Base-by-base conservation (phyloP, 140 eudicot species). In the Anethum foeniculum region DNA sequence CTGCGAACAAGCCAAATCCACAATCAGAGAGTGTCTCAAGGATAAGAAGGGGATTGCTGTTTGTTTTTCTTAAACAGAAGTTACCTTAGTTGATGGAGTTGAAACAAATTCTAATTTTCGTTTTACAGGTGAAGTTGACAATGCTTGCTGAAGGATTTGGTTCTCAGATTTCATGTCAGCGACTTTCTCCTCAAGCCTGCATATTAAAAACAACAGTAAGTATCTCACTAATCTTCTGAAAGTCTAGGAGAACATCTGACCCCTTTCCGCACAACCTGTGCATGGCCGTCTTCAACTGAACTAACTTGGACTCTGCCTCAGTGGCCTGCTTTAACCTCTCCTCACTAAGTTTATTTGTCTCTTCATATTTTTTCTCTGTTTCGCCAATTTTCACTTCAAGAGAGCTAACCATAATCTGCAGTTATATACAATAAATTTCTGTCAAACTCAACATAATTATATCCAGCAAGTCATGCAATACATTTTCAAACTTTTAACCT, bases 91-190 rank as follows among this genome's bases (percentile, higher is more conserved):
- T 39, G 82, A 83, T 71, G 89, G 88, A 85, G 90, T 80, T 69
- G 88, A 87, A 51, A 93, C 87, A 80, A 65, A 82, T 15, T 83
- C 94, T 43, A 89, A 41, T 77, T 77, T 84, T 73, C 82, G 82
- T 52, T 81, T 83, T 32, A 86, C 71, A 64, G 90, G 81, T 77
- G 94, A 43, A 39, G 86, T 82, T 54, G 89, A 65, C 71, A 90
- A 84, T 34, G 93, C 86, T 79, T 89, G 91, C 85, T 89, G 96
- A 73, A 94, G 97, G 80, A 89, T 86, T 85, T 90, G 90, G 80
- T 90, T 89, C 87, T 90, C 99, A 56, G 97, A 81, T 82, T 88
- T 94, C 97, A 95, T 86, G 79, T 92, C 99, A 82, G 89, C 30
- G 0, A 75, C 79, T 75, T 75, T 16, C 60, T 75, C 79, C 51